Percentiles rank a stretch among this genome's conserved stretches.
Evolutionary conservation across 1,139 yeast species (phyloP).

Genomic region (Kodamaea sp.): DNA sequence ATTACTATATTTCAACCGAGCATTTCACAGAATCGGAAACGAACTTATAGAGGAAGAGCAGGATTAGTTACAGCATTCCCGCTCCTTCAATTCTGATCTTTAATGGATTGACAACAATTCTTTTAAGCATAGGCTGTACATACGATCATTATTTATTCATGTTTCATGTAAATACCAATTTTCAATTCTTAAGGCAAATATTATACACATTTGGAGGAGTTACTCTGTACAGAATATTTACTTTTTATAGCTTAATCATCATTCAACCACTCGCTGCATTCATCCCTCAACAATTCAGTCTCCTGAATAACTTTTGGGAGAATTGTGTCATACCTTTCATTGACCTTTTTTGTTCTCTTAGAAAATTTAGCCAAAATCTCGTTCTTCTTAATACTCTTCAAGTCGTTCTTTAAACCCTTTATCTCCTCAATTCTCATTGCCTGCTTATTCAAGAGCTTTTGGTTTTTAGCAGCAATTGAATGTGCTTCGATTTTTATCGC

Average conservation of each 20-base stretch:
- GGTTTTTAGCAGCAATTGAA: constrained; percentile 24
- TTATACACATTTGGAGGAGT: no score
- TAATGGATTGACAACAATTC: no score
- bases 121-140: no score
- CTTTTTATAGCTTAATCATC: no score
- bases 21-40: constrained; percentile 59
- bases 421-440: constrained; percentile 28
- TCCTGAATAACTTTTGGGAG: constrained; percentile 33
- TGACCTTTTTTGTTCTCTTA: constrained; percentile 30
- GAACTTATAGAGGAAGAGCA: constrained; percentile 23
- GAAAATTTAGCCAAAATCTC: constrained; percentile 29
- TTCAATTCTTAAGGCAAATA: no score
- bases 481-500: constrained; percentile 24
- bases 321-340: constrained; percentile 41
- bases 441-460: constrained; percentile 30
- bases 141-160: no score
- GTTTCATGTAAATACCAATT: no score
- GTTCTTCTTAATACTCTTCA: constrained; percentile 31
- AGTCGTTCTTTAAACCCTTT: constrained; percentile 26
- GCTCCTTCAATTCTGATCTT: no score
- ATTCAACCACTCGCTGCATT: constrained; percentile 9
- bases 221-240: no score
- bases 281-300: constrained; percentile 14
- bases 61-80: no score
- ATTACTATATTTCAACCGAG: constrained; percentile 61